Base-by-base conservation (phyloP, 495 filamentous ascomycete genomes). In the Entonaema liquescens region DNA sequence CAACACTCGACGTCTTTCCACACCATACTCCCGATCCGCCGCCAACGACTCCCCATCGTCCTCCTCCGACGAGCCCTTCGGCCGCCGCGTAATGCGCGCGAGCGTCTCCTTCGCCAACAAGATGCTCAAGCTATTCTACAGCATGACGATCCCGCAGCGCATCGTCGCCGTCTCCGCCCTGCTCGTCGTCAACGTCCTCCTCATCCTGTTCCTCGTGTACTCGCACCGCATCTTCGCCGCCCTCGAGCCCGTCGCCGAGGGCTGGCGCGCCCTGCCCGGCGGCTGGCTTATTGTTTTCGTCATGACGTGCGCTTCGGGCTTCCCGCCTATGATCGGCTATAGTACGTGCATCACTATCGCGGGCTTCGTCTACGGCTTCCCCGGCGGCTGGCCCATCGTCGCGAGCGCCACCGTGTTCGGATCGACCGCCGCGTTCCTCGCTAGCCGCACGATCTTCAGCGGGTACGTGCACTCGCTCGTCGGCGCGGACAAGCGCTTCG, bases 341-440 rank as follows among this genome's bases (percentile, higher is more conserved):
- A 92, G 90, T 28, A 92, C 92, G 0, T 89, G 89, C 65, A 85
- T 96, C n/a, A 97, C 93, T 0, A 83, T 97, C 28, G 83, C 92
- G 12, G 95, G 95, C 0, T 97, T 97, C 76, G 88, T 99, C n/a
- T 99, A 93, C 81, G 96, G 94, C 0, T 90, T 98, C 68, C 93
- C 94, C 67, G 87, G 88, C 71, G 95, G 95, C 53, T 99, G 95
- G 95, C 87, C 92, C 62, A 89, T 99, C 50, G 90, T 92, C 40
- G 89, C 93, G 2, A 83, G 86, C 3, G 93, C 92, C 25, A 95
- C 92, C 13, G 82, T 97, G 6, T 78, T 89, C 36, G 94, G 96
- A 8, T 92, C 89, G 31, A 90, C 90, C 0, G 88, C 83, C 42
- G 89, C 92, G 0, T 97, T 99, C 75, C 76, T 97, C 40, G 85